A percentile compares a stretch with the other conserved stretches of the same genome.
phyloP scores from a whole-genome alignment of 2,329 filamentous ascomycete genomes.

The Byssochlamys sp. region DNA sequence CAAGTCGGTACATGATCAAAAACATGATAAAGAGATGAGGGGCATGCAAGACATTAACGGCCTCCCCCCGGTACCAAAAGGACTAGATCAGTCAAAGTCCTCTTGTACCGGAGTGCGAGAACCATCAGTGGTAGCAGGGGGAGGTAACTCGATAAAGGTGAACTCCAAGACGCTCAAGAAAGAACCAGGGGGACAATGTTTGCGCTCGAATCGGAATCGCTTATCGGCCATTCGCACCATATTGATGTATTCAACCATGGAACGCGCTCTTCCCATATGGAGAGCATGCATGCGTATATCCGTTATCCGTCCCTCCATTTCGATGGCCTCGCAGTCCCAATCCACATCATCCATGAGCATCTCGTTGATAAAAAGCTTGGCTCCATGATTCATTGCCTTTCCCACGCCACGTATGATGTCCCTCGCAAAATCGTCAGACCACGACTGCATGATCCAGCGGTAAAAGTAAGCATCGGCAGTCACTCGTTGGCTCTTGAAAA shows the following conservation, averaged over 20 bases:
- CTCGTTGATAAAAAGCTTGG: neutral
- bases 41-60: neutral
- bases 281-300: neutral
- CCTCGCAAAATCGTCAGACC: neutral
- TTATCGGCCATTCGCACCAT: neutral
- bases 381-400: neutral
- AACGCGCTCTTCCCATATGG: neutral
- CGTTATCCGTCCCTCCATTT: neutral
- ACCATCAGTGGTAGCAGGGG: neutral
- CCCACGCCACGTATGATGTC: neutral
- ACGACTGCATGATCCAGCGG: neutral
- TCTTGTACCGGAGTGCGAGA: neutral
- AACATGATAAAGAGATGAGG: neutral
- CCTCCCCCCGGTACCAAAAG: neutral
- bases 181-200: neutral
- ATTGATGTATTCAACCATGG: neutral
- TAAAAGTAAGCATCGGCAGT: neutral
- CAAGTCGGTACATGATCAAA: neutral
- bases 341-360: neutral
- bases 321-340: neutral
- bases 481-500: neutral
- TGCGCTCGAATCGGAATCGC: neutral
- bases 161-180: neutral
- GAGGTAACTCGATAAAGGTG: neutral
- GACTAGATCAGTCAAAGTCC: neutral